These are phyloP conservation scores for Flaveria floridana DNA, from an alignment of 140 eudicot genomes.

Conservation along the genomic window DNA sequence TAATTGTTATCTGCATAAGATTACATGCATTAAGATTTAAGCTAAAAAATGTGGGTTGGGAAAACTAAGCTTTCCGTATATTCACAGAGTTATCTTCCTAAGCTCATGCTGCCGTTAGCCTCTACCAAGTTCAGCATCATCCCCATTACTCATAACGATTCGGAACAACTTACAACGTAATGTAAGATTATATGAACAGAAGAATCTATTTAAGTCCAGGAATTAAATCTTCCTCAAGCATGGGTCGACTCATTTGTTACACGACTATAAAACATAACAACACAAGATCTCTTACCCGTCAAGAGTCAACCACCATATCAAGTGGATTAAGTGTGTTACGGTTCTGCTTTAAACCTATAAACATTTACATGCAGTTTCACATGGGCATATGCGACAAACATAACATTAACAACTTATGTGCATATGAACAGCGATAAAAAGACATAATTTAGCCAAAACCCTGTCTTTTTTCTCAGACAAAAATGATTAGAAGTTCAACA, in stretches of 20 bases:
- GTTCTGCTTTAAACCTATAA: background rate
- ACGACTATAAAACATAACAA: constrained; percentile 3
- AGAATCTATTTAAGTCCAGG: background rate
- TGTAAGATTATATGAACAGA: no score
- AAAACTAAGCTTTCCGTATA: no score
- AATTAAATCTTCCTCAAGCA: constrained; percentile 2
- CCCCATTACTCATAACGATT: no score
- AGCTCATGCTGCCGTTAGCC: no score
- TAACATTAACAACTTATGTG: constrained; percentile 10
- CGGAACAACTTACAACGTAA: no score
- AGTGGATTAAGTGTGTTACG: background rate
- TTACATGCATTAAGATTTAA: no score
- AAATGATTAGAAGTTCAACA: constrained; percentile 8
- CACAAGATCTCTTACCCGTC: constrained; percentile 13
- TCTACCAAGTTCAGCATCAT: no score
- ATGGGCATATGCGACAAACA: background rate
- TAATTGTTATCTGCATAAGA: no score
- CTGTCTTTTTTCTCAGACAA: constrained; percentile 3
- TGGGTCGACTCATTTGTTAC: background rate
- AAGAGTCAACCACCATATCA: constrained; percentile 12
- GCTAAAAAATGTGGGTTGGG: no score
- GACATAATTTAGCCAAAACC: background rate
- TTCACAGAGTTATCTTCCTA: no score
- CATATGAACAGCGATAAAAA: background rate
- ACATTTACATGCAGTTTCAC: constrained; percentile 16